phyloP scores from a whole-genome alignment of 345 rosid genomes.

The Pugionium cornutum region DNA sequence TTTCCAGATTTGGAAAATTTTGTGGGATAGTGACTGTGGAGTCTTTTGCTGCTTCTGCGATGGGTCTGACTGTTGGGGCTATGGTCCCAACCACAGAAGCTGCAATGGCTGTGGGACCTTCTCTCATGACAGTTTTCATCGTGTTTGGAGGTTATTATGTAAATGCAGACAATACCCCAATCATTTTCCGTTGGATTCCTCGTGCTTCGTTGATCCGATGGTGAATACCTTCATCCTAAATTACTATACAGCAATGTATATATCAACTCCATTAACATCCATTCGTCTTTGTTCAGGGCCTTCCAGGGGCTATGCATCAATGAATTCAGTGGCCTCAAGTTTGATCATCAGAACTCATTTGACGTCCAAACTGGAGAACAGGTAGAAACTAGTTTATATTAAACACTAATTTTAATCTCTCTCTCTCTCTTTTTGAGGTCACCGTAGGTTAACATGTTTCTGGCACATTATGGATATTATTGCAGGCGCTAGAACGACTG shows the following conservation, averaged over 20 bases:
- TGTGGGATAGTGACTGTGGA: constrained; percentile 91
- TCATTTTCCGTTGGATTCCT: constrained; percentile 93
- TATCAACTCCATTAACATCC: constrained; percentile 4
- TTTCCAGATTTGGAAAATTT: constrained; percentile 78
- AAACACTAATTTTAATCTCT: not conserved
- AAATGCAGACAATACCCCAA: constrained; percentile 86
- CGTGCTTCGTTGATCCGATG: constrained; percentile 85
- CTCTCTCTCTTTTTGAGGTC: not conserved
- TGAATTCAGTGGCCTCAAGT: constrained; percentile 81
- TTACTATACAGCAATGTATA: not conserved
- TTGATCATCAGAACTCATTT: constrained; percentile 74
- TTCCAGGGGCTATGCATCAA: constrained; percentile 96
- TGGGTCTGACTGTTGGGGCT: constrained; percentile 98
- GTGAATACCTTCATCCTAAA: constrained; percentile 43
- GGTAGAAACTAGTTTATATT: constrained; percentile 46
- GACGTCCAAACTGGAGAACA: constrained; percentile 95
- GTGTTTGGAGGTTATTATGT: constrained; percentile 95
- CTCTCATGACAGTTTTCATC: constrained; percentile 94
- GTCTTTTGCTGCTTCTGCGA: constrained; percentile 98
- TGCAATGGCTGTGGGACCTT: constrained; percentile 98
- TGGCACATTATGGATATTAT: not conserved
- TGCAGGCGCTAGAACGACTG: constrained; percentile 82
- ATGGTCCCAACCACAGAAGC: constrained; percentile 98
- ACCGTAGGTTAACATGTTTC: not conserved
- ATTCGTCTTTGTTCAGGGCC: constrained; percentile 63